Percentiles rank a stretch among this genome's conserved stretches.
phyloP scores from a whole-genome alignment of 2,329 filamentous ascomycete genomes.

The Paraconiothyrium brasiliense region DNA sequence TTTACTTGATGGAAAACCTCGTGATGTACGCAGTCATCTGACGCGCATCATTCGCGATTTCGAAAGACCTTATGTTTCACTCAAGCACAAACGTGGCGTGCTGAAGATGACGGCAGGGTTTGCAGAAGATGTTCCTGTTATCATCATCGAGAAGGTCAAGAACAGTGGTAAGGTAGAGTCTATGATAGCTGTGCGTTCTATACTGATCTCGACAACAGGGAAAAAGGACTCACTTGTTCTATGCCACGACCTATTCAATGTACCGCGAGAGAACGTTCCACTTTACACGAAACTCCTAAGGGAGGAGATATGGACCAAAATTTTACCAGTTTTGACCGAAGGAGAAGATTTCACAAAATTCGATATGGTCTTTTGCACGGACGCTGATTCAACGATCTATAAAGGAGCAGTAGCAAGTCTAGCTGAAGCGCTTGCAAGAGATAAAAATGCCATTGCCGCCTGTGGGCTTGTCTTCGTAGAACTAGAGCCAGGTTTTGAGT shows the following conservation, averaged over 20 bases:
- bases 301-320: conserved; percentile 10
- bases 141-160: conserved; percentile 12
- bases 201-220: conserved; percentile 1
- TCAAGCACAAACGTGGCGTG: conserved; percentile 2
- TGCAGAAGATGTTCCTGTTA: conserved; percentile 12
- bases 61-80: conserved; percentile 4
- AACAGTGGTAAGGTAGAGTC: conserved; percentile 11
- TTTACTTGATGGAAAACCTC: conserved; percentile 12
- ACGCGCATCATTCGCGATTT: conserved; percentile 10
- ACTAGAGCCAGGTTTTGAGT: conserved; percentile 13
- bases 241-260: conserved; percentile 16
- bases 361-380: conserved; percentile 17
- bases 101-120: conserved; percentile 13
- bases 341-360: conserved; percentile 7
- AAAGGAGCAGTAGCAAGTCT: conserved; percentile 14
- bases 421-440: conserved; percentile 6
- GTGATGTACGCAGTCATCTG: conserved; percentile 13
- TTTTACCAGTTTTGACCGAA: conserved; percentile 7
- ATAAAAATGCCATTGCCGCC: conserved; percentile 14
- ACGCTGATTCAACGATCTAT: conserved; percentile 14
- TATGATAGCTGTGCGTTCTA: too few species aligned
- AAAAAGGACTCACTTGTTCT: conserved; percentile 15
- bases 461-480: conserved; percentile 15
- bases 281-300: conserved; percentile 10
- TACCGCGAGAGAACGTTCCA: conserved; percentile 8